A percentile compares a stretch with the other conserved stretches of the same genome.
Evolutionary conservation across 2,329 filamentous ascomycete species (phyloP).

Genomic region (Fusarium secorum): DNA sequence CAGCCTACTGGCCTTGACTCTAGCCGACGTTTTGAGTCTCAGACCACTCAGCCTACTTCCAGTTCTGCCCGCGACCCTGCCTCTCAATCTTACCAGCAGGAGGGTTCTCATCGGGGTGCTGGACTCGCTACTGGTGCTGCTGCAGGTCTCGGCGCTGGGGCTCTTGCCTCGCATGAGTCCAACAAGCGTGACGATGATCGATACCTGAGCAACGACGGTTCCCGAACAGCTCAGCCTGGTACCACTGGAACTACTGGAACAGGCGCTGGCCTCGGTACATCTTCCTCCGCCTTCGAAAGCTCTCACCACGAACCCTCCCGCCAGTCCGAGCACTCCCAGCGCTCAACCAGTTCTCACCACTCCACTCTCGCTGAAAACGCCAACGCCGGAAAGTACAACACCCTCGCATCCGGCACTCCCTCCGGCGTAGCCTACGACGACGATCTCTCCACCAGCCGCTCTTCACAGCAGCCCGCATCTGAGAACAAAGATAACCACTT

Average conservation of each 20-base stretch:
- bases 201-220: not conserved
- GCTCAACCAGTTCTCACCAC: not conserved
- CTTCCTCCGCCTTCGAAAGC: not conserved
- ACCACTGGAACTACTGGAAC: not conserved
- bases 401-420: conserved; percentile 29
- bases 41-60: not conserved
- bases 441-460: not conserved
- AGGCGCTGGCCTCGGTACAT: not conserved
- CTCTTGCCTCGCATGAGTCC: conserved; percentile 1
- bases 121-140: conserved; percentile 4
- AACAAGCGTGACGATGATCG: not conserved
- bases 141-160: conserved; percentile 17
- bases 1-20: not conserved
- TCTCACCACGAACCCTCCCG: not conserved
- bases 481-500: not conserved
- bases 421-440: conserved; percentile 21
- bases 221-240: not conserved
- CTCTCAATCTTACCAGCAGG: not conserved
- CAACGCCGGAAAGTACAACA: conserved; percentile 35
- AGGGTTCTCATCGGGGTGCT: not conserved
- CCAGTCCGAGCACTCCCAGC: not conserved
- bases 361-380: conserved; percentile 7
- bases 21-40: not conserved
- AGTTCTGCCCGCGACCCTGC: not conserved
- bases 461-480: accelerated